A percentile compares a stretch with the other conserved stretches of the same genome.
Evolutionary conservation across 1,139 yeast genomes (phyloP).

Genomic region (Magnusiomyces magnusii): DNA sequence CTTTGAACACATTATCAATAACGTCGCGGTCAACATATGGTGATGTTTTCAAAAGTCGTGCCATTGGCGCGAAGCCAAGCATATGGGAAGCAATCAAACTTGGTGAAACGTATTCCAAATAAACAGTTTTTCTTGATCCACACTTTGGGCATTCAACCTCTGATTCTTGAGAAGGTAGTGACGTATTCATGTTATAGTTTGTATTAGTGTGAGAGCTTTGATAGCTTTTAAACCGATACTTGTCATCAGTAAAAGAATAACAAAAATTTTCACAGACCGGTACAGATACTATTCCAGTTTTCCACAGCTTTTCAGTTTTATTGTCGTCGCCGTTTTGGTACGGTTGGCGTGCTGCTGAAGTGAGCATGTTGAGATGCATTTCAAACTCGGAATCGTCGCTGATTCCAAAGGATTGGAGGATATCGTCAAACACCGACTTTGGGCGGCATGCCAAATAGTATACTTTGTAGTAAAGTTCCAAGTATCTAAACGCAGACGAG

Average conservation of each 20-base stretch:
- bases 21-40: slow-evolving; percentile 3
- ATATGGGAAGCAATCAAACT: neutral
- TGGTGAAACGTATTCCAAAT: slow-evolving; percentile 2
- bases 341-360: neutral
- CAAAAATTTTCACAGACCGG: slow-evolving; percentile 4
- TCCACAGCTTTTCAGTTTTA: neutral
- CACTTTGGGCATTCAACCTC: neutral
- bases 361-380: neutral
- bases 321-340: neutral
- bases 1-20: neutral
- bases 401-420: neutral
- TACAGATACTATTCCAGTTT: neutral
- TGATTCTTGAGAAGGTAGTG: neutral
- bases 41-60: neutral
- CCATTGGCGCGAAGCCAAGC: slow-evolving; percentile 1
- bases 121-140: neutral
- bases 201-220: neutral
- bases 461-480: neutral
- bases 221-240: neutral
- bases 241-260: neutral
- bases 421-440: neutral
- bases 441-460: neutral
- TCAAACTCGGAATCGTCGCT: neutral
- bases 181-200: neutral
- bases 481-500: neutral